Conservation (phyloP, 108 stramenopile genomes). For the Nannochloropsis granulata region DNA sequence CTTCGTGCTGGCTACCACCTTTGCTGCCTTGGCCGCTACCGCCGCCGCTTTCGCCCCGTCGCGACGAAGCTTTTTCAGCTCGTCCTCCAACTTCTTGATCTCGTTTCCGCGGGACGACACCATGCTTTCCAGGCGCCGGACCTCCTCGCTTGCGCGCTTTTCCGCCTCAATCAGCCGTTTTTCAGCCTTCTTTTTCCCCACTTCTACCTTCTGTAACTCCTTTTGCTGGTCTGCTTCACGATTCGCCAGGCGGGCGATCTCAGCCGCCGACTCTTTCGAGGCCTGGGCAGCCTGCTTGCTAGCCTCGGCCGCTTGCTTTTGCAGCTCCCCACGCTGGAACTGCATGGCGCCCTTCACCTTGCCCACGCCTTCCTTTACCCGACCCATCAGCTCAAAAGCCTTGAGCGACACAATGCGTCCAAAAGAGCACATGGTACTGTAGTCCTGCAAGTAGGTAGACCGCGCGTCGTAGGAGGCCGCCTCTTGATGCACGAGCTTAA, state of each 20-base stretch:
- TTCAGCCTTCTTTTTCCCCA: neutral
- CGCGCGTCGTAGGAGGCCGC: neutral
- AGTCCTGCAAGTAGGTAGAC: neutral
- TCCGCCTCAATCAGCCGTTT: neutral
- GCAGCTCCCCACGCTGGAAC: neutral
- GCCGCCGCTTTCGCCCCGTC: neutral
- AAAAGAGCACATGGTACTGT: neutral
- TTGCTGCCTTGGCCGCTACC: no score
- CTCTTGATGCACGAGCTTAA: neutral
- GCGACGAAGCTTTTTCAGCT: neutral
- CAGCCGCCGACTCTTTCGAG: neutral
- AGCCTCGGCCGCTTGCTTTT: neutral
- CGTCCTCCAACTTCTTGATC: neutral
- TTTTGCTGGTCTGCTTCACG: neutral
- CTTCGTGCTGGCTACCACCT: no score
- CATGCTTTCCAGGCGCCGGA: neutral
- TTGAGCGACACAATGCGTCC: neutral
- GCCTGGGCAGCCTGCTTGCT: neutral
- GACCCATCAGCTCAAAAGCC: neutral
- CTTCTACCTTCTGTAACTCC: neutral
- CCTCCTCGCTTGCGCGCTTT: neutral
- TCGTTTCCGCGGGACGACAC: neutral
- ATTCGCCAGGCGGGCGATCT: neutral
- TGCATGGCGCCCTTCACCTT: neutral
- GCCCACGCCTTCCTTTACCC: neutral